Evolutionary conservation across 208 protist genomes (phyloP).

Genomic region (Wallacemonas sp.): DNA sequence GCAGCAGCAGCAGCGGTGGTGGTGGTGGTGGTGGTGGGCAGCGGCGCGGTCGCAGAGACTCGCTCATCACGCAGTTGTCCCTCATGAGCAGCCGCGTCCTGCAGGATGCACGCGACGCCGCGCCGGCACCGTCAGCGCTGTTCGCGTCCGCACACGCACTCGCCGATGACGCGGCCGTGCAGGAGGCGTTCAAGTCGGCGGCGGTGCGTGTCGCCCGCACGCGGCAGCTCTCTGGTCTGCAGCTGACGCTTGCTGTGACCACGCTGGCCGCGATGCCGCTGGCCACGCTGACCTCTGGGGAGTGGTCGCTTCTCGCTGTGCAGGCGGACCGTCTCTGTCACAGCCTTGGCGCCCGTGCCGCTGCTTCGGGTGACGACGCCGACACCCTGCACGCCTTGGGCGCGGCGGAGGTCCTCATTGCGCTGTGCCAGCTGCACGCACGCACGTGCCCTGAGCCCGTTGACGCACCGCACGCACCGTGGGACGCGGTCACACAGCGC

Average conservation of each 20-base stretch:
- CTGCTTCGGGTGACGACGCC: background rate
- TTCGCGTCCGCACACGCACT: slow-evolving; percentile 6
- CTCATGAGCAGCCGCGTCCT: slow-evolving; percentile 22
- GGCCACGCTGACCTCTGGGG: background rate
- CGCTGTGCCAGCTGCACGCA: slow-evolving; percentile 28
- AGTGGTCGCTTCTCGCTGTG: slow-evolving; percentile 23
- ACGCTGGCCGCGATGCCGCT: slow-evolving; percentile 20
- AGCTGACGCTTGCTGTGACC: slow-evolving; percentile 26
- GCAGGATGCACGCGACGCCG: slow-evolving; percentile 15
- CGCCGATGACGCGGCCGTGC: slow-evolving; percentile 18
- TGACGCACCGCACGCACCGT: background rate
- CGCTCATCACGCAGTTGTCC: slow-evolving; percentile 13
- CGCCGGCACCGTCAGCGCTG: no score
- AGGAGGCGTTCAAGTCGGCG: slow-evolving; percentile 18
- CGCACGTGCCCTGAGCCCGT: background rate
- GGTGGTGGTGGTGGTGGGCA: background rate
- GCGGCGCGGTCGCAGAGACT: background rate
- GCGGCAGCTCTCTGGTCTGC: slow-evolving; percentile 10
- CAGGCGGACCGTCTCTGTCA: slow-evolving; percentile 10
- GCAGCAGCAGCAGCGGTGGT: background rate
- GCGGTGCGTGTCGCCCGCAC: slow-evolving; percentile 18
- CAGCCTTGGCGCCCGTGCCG: background rate
- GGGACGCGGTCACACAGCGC: background rate
- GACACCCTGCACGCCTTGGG: slow-evolving; percentile 6
- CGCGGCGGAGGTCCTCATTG: slow-evolving; percentile 48